A percentile compares a stretch with the other conserved stretches of the same genome.
Evolutionary conservation across 805 yeast species (phyloP).

Genomic region (Saccharomycopsis oosterbeekiorum): DNA sequence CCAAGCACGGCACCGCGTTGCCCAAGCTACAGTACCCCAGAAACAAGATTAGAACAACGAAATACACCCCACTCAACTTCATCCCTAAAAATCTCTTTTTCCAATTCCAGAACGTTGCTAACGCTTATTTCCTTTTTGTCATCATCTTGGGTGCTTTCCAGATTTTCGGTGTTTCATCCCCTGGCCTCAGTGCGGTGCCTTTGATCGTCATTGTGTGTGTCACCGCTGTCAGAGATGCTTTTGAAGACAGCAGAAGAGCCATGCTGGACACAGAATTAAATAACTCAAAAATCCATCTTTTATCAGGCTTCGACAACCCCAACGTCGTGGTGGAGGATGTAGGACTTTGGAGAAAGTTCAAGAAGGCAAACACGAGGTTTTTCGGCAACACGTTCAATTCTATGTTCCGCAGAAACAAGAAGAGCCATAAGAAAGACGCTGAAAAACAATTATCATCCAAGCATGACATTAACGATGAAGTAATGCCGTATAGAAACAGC

Average conservation of each 20-base stretch:
- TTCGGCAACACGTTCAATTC: conserved; percentile 11
- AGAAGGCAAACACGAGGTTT: conserved; percentile 42
- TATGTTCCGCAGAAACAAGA: conserved; percentile 11
- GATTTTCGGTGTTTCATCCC: conserved; percentile 64
- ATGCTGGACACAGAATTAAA: conserved; percentile 58
- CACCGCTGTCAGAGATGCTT: conserved; percentile 68
- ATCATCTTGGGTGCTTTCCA: conserved; percentile 51
- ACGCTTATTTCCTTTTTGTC: conserved; percentile 45
- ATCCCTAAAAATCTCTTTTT: conserved; percentile 44
- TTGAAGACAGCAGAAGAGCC: conserved; percentile 66
- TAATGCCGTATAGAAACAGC: not conserved
- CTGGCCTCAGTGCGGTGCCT: conserved; percentile 73
- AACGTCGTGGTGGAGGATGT: conserved; percentile 49
- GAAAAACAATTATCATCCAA: conserved; percentile 18
- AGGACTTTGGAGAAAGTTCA: conserved; percentile 58
- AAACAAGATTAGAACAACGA: conserved; percentile 54
- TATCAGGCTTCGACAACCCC: conserved; percentile 44
- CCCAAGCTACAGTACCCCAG: conserved; percentile 36
- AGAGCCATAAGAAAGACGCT: conserved; percentile 13
- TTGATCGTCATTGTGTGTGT: conserved; percentile 66
- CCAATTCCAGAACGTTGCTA: conserved; percentile 53
- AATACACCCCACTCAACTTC: conserved; percentile 44
- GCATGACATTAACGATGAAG: not conserved
- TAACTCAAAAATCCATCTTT: conserved; percentile 49
- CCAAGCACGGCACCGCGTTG: not conserved